Percentiles rank a stretch among this genome's conserved stretches.
Conservation (phyloP, 768 basidiomycete genomes). For the Podaxis sp. region DNA sequence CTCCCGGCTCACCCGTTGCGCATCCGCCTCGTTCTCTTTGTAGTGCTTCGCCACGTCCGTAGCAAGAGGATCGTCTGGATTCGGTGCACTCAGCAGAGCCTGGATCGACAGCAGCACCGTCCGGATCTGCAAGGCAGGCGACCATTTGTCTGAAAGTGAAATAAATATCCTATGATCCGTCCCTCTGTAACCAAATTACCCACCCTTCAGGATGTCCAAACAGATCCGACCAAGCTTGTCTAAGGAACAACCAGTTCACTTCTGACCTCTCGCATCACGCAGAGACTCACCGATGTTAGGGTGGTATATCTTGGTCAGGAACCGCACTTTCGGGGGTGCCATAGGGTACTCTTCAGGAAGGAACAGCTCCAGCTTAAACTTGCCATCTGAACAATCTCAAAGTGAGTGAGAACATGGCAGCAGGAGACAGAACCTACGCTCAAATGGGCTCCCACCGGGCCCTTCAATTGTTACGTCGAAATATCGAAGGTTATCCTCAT, state of each 20-base stretch:
- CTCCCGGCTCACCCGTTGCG: slow-evolving; percentile 86
- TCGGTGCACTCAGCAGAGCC: slow-evolving; percentile 93
- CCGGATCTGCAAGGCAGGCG: slow-evolving; percentile 96
- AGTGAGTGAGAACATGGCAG: not conserved
- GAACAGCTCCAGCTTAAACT: slow-evolving; percentile 96
- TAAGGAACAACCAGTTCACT: slow-evolving; percentile 25
- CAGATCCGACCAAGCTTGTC: slow-evolving; percentile 99
- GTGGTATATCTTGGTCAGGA: slow-evolving; percentile 97
- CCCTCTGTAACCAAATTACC: slow-evolving; percentile 14
- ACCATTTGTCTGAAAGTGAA: slow-evolving; percentile 84
- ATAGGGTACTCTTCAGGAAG: slow-evolving; percentile 99
- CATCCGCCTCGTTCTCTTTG: slow-evolving; percentile 95
- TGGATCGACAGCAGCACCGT: slow-evolving; percentile 96
- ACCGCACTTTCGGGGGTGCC: slow-evolving; percentile 97
- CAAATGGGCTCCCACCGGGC: slow-evolving; percentile 91
- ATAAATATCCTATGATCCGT: not conserved
- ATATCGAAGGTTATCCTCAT: slow-evolving; percentile 96
- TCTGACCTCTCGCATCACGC: not conserved
- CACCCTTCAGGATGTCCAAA: slow-evolving; percentile 95
- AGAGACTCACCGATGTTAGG: slow-evolving; percentile 89
- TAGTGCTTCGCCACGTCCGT: slow-evolving; percentile 97
- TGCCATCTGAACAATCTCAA: slow-evolving; percentile 58
- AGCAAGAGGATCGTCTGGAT: slow-evolving; percentile 93
- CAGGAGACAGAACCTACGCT: slow-evolving; percentile 39
- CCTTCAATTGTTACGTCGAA: slow-evolving; percentile 98